Evolutionary conservation across 352 stramenopile species (phyloP), one percentile per base, ranked within the genome.

Genomic region (Phytophthora crassamura): DNA sequence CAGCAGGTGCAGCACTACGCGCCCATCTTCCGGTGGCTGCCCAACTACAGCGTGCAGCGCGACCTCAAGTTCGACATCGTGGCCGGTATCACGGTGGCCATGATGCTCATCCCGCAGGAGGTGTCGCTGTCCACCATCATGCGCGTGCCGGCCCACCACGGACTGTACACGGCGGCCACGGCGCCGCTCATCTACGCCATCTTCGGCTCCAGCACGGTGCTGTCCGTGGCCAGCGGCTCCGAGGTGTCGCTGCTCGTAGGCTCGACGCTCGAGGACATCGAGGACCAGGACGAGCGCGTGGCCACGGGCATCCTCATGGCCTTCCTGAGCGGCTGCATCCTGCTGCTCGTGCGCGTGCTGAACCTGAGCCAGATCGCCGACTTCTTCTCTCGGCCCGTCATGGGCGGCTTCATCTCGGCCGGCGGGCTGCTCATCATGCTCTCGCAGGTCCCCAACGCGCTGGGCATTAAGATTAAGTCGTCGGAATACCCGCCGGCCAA

Each of bases 21-120:
- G 48, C 48, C 48, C 32, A 55, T 55, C 18, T 55, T 43, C 34
- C 48, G 48, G 33, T 55, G 48, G 48, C 48, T 55, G 48, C 48
- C 48, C 48, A 55, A 45, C 48, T 55, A 55, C 34, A 55, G 48
- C 48, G 48, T 55, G 48, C 48, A 55, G 32, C 48, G 48, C 48
- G 48, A 55, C 48, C 48, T 56, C 48, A 56, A 56, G 34, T 56
- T 56, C 48, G 48, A 56, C 48, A 32, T 56, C 18, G 48, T 56
- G 48, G 48, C 48, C 33, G 48, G 48, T 7, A 35, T 56, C 33
- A 56, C 48, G 1, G 48, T 56, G 11, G 48, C 48, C 34, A 56
- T 56, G 48, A 56, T 56, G 48, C n/a, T n/a, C n/a, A n/a, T n/a
- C n/a, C n/a, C n/a, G n/a, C n/a, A n/a, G n/a, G n/a, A n/a, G n/a